Percentiles rank a stretch among this genome's conserved stretches.
phyloP scores from a whole-genome alignment of 176 grass and related monocot genomes.

The Hyparrhenia diplandra region DNA sequence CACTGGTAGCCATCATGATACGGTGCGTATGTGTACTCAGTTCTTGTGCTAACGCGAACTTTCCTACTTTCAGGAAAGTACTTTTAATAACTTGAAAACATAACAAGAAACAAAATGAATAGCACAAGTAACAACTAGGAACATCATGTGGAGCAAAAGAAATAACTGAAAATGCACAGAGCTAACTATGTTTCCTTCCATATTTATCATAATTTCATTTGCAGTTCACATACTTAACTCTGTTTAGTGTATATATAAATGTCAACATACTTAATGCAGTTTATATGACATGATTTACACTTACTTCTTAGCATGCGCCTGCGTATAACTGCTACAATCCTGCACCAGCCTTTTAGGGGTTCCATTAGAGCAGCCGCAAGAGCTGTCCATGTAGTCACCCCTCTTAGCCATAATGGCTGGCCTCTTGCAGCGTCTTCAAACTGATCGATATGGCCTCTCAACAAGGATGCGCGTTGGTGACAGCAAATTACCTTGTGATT shows the following conservation, averaged over 20 bases:
- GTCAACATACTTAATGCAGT: background rate
- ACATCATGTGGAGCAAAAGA: background rate
- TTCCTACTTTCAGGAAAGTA: constrained; percentile 37
- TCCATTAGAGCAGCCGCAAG: constrained; percentile 9
- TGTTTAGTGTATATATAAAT: background rate
- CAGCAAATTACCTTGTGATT: constrained; percentile 5
- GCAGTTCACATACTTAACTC: background rate
- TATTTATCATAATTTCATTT: background rate
- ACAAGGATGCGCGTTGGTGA: background rate
- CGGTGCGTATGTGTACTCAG: constrained; percentile 49
- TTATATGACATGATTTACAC: constrained; percentile 11
- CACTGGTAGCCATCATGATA: constrained; percentile 56
- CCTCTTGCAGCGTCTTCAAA: background rate
- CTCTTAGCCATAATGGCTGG: constrained; percentile 4
- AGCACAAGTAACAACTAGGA: background rate
- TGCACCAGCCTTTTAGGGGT: constrained; percentile 24
- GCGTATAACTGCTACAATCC: constrained; percentile 2
- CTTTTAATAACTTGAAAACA: background rate
- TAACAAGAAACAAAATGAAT: constrained; percentile 5
- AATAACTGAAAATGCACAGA: background rate
- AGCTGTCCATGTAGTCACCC: constrained; percentile 7
- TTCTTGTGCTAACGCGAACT: constrained; percentile 2
- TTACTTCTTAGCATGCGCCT: constrained; percentile 41
- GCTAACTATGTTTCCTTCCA: background rate
- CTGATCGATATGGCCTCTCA: background rate